These are phyloP conservation scores for Pythium brassicae DNA, from an alignment of 352 stramenopile species.

Conservation along the genomic window DNA sequence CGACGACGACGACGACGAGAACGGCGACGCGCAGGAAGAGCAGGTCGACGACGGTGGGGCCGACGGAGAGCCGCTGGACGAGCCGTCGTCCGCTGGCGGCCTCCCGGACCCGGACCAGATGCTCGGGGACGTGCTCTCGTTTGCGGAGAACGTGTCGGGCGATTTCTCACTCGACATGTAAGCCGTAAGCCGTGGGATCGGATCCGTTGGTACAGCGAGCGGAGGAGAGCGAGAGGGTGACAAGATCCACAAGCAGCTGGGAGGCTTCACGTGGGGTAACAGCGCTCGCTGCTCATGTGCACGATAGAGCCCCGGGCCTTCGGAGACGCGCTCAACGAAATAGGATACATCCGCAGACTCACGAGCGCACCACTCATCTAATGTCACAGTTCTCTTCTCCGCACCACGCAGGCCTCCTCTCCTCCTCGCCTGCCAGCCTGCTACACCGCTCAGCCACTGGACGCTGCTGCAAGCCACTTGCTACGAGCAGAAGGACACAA, in stretches of 20 bases:
- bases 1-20: conserved; percentile 56
- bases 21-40: conserved; percentile 17
- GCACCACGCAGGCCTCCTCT: conserved; percentile 9
- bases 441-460: too few relatives aligned
- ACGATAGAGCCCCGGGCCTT: neutral
- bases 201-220: neutral
- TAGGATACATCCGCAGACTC: neutral
- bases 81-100: neutral
- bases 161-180: conserved; percentile 21
- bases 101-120: neutral
- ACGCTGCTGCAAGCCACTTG: too few relatives aligned
- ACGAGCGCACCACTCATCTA: neutral
- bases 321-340: too few relatives aligned
- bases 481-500: neutral
- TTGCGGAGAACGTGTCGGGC: conserved; percentile 9
- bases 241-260: neutral
- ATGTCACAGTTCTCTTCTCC: conserved; percentile 6
- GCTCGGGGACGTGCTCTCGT: conserved; percentile 1
- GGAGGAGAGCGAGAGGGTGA: neutral
- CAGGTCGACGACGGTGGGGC: conserved; percentile 3
- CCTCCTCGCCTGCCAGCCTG: too few relatives aligned
- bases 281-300: neutral
- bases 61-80: neutral
- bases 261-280: too few relatives aligned
- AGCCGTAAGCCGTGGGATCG: neutral